Base-by-base conservation (phyloP, 257 asterid species). In the Ballota nigra region DNA sequence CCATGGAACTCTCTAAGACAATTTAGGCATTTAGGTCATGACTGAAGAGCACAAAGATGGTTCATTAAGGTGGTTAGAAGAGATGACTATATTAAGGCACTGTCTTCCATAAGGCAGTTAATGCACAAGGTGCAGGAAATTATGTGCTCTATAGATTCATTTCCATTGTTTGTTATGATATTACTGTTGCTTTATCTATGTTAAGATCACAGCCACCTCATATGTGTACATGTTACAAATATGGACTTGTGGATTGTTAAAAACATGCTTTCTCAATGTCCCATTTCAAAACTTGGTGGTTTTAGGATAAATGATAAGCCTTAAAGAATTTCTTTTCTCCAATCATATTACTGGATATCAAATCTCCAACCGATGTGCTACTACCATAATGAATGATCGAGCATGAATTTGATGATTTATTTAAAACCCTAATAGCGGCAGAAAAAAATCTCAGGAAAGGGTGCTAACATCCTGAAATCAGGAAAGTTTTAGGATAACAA, bases 151-250 rank as follows among this genome's bases (percentile, higher is more conserved):
- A 40, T 12, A 22, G 26, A 64, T 40, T 23, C 31, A 23, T 24
- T 52, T 70, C 63, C 64, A 36, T 28, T 73, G 36, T 73, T 73
- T 53, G 28, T 24, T 33, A 34, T 49, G 66, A 55, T 47, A 22
- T 28, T 10, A 63, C 22, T 53, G 41, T 29, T 40, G 62, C 10
- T 57, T 63, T 63, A 26, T 52, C 70, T 16, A 41, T 19, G 45
- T 26, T 20, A 22, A 63, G 29, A 16, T 53, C 61, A 64, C n/a
- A 56, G 33, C 53, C 5, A 20, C 34, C 71, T 1, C 22, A 51
- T 31, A 23, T 11, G 9, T n/a, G 28, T 15, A 22, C 2, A 19
- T 9, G 23, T 20, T 22, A 18, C 71, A 28, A 28, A 47, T 36
- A 75, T 40, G 24, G 75, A 58, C 61, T 29, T 16, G 28, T 18